phyloP scores from a whole-genome alignment of 768 basidiomycete genomes.

The Pleurotus tuoliensis region DNA sequence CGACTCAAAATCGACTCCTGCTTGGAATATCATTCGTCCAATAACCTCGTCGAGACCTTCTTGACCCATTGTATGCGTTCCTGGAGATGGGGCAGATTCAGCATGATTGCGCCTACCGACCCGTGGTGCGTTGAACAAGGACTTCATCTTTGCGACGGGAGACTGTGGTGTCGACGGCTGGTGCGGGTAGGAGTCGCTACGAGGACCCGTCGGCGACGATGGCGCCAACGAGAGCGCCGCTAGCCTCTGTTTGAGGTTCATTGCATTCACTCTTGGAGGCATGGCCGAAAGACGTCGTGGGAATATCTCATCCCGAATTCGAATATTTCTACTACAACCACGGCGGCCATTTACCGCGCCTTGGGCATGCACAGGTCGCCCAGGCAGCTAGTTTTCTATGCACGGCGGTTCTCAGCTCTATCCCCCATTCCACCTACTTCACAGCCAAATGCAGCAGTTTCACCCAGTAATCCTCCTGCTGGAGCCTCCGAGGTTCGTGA shows the following conservation, averaged over 20 bases:
- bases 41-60: conserved; percentile 50
- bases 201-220: conserved; percentile 42
- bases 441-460: conserved; percentile 13
- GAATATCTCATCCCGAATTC: background rate
- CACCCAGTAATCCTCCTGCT: conserved; percentile 26
- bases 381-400: background rate
- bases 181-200: conserved; percentile 20
- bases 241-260: conserved; percentile 63
- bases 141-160: conserved; percentile 25
- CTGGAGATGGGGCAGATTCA: conserved; percentile 31
- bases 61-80: conserved; percentile 19
- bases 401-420: background rate
- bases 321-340: background rate
- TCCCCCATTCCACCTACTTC: background rate
- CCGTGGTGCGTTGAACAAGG: conserved; percentile 50
- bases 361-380: conserved; percentile 4
- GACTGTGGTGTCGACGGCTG: conserved; percentile 8
- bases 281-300: conserved; percentile 11
- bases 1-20: conserved; percentile 87
- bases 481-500: conserved; percentile 7
- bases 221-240: conserved; percentile 55
- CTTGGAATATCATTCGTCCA: conserved; percentile 76
- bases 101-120: conserved; percentile 13
- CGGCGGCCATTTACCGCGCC: background rate
- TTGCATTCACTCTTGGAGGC: conserved; percentile 22